Base-by-base conservation (phyloP, 148 eudicot species). In the Fallopia convolvulus region DNA sequence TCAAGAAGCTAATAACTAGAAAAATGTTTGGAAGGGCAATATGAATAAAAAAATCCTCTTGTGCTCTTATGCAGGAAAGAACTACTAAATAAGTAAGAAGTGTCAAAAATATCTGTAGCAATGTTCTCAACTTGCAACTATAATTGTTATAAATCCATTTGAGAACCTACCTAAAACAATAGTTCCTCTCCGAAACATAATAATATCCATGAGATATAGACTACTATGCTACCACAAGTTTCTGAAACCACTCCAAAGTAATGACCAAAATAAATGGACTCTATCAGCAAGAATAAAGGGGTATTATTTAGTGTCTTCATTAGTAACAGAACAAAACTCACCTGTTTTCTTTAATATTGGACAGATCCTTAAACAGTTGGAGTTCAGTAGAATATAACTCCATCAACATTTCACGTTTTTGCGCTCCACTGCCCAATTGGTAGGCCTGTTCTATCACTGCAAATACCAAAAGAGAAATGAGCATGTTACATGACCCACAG, bases 361-460 rank as follows among this genome's bases (percentile, higher is more conserved):
- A 80, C 83, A 93, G 77, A 83, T 93, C 99, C 81, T 91, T 96
- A 55, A 96, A 96, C 84, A 96, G 80, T 77, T 91, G 94, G 46
- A 96, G 93, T 89, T 96, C 99, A 2, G 97, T 87, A 50, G 98
- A 96, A 78, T 93, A 96, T 52, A 93, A 81, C 84, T 96, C 99
- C 89, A 85, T 80, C 87, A 96, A 79, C 82, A 96, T 86, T 72
- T 83, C 79, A 66, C 91, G 99, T 78, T 87, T 96, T 81, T 96
- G 99, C 74, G 85, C 55, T 52, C 97, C 95, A 83, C 87, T 96
- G 26, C 86, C 92, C 87, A 89, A 75, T 44, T 83, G 84, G 81
- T 93, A 96, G 47, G 94, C 92, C 80, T 96, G 90, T 74, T 96
- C 99, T 77, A 93, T 83, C 74, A 93, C 99, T 96, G 86, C 75